A percentile compares a stretch with the other conserved stretches of the same genome.
phyloP scores from a whole-genome alignment of 2,329 filamentous ascomycete genomes.

The Penicillium janthinellum region DNA sequence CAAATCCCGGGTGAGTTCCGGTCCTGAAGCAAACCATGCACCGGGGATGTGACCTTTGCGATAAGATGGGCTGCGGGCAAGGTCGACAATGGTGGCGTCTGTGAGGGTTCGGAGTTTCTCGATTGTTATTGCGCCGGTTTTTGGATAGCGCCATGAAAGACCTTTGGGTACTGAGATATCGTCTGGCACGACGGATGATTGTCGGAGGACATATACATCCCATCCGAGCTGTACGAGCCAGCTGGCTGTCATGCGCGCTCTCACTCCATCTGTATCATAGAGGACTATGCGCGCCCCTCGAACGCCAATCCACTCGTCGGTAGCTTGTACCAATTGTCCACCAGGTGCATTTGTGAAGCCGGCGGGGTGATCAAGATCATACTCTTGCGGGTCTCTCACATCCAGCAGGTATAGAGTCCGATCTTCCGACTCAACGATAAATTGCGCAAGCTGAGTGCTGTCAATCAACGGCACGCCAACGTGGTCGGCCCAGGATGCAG shows the following conservation, averaged over 20 bases:
- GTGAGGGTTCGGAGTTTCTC: constrained; percentile 15
- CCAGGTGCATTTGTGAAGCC: constrained; percentile 34
- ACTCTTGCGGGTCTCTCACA: constrained; percentile 34
- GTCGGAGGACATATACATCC: constrained; percentile 33
- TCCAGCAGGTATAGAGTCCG: constrained; percentile 33
- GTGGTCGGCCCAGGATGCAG: constrained; percentile 15
- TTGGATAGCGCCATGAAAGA: neutral
- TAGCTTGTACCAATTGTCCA: constrained; percentile 36
- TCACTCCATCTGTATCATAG: constrained; percentile 33
- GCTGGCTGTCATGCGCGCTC: constrained; percentile 34
- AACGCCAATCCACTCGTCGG: constrained; percentile 37
- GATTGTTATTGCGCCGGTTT: constrained; percentile 7
- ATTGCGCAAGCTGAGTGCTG: constrained; percentile 1
- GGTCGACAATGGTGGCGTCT: constrained; percentile 28
- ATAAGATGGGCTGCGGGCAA: constrained; percentile 34
- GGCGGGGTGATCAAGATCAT: constrained; percentile 25
- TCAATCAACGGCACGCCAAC: constrained; percentile 12
- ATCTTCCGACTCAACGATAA: constrained; percentile 14
- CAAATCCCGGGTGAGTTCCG: constrained; percentile 34
- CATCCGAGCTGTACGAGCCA: constrained; percentile 37
- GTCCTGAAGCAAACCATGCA: constrained; percentile 35
- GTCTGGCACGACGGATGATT: constrained; percentile 14
- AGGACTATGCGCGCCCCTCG: constrained; percentile 33
- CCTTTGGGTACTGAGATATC: neutral
- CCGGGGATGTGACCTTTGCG: constrained; percentile 34